Conservation (phyloP, 345 rosid species). For the thale cress (Arabidopsis thaliana) region DNA sequence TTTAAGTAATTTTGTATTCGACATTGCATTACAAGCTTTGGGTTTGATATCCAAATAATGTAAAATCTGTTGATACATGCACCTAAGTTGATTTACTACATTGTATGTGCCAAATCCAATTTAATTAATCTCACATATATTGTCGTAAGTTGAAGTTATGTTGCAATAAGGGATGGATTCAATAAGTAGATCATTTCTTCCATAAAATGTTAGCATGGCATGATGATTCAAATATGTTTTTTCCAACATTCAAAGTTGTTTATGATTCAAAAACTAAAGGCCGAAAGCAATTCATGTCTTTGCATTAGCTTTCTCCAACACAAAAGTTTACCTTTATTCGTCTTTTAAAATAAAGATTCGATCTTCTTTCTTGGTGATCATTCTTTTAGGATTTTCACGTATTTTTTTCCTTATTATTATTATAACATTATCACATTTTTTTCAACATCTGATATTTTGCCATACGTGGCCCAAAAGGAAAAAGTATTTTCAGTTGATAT, state of each 20-base stretch:
- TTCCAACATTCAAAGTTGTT: slow-evolving; percentile 16
- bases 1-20: slow-evolving; percentile 5
- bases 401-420: too few species aligned
- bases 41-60: not conserved
- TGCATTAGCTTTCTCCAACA: slow-evolving; percentile 41
- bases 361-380: not conserved
- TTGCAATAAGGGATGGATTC: not conserved
- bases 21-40: not conserved
- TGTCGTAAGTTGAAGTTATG: not conserved
- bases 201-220: slow-evolving; percentile 5
- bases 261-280: slow-evolving; percentile 39
- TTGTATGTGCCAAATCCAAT: not conserved
- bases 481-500: not conserved
- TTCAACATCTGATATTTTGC: not conserved
- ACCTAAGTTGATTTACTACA: not conserved
- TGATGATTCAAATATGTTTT: slow-evolving; percentile 8
- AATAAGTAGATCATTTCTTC: not conserved
- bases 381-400: not conserved
- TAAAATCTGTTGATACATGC: not conserved
- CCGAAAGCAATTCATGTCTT: slow-evolving; percentile 47
- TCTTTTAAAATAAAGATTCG: slow-evolving; percentile 23
- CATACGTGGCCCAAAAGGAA: not conserved
- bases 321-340: slow-evolving; percentile 25
- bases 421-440: too few species aligned
- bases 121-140: not conserved